Conservation (phyloP, 352 stramenopile genomes). For the Phytophthora fragariaefolia region DNA sequence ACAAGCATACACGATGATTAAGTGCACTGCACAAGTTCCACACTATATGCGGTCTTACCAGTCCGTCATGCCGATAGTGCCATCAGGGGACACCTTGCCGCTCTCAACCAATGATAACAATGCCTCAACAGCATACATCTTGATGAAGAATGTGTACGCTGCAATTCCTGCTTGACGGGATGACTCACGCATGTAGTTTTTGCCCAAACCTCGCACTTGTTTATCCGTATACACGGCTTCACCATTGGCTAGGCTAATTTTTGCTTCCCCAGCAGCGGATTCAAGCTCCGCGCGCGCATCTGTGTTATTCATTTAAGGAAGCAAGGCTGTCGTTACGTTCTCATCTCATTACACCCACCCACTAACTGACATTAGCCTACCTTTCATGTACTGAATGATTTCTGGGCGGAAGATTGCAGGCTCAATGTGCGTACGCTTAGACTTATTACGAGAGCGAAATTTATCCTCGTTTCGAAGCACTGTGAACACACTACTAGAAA, state of each 20-base stretch:
- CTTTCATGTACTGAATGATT: constrained; percentile 84
- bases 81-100: constrained; percentile 38
- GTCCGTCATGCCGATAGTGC: constrained; percentile 34
- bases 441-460: constrained; percentile 83
- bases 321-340: not conserved
- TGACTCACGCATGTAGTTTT: constrained; percentile 86
- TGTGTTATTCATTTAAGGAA: constrained; percentile 20
- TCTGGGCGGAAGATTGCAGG: constrained; percentile 71
- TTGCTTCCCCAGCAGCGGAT: constrained; percentile 46
- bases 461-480: constrained; percentile 91
- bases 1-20: not conserved
- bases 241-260: constrained; percentile 41
- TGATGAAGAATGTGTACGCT: constrained; percentile 88
- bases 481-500: constrained; percentile 91
- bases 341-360: not conserved
- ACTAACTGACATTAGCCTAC: constrained; percentile 29
- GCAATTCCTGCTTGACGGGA: constrained; percentile 61
- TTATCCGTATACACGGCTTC: constrained; percentile 81
- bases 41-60: constrained; percentile 35
- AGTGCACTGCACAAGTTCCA: too few species aligned
- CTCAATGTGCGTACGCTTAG: constrained; percentile 70
- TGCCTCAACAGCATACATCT: constrained; percentile 73
- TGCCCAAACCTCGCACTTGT: constrained; percentile 73
- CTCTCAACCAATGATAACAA: constrained; percentile 50
- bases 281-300: constrained; percentile 50